phyloP scores from a whole-genome alignment of 73 alveolate genomes.

The Tetrahymena malaccensis region DNA sequence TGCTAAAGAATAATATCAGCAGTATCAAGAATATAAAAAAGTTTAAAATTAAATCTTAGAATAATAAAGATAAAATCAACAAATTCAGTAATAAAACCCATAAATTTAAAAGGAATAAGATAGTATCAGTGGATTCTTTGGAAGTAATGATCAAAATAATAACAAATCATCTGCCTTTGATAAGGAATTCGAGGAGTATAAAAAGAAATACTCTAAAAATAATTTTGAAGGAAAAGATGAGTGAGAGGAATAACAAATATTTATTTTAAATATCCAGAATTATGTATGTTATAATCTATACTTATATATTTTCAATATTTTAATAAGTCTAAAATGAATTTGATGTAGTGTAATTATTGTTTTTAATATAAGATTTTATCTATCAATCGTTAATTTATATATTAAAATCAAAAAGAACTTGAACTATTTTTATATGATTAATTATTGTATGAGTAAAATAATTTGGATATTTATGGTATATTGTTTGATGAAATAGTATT shows the following conservation, averaged over 20 bases:
- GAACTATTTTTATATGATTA: no score
- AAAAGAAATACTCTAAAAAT: neutral
- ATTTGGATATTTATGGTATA: no score
- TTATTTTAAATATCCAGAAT: no score
- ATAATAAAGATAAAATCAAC: neutral
- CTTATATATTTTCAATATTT: no score
- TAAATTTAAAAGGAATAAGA: neutral
- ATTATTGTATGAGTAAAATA: no score
- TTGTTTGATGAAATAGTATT: no score
- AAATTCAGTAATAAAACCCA: neutral
- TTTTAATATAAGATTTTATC: no score
- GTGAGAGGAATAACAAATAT: neutral
- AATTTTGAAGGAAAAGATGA: neutral
- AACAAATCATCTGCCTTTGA: neutral
- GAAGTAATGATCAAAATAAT: neutral
- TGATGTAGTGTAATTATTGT: no score
- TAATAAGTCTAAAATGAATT: no score
- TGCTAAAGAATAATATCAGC: neutral
- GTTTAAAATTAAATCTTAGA: neutral
- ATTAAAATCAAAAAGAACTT: no score
- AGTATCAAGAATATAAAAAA: neutral
- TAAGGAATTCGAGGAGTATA: neutral
- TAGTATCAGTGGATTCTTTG: neutral
- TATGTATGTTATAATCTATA: no score
- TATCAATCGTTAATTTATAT: no score